Base-by-base conservation (phyloP, 129 eudicot species). In the Centella asiatica region DNA sequence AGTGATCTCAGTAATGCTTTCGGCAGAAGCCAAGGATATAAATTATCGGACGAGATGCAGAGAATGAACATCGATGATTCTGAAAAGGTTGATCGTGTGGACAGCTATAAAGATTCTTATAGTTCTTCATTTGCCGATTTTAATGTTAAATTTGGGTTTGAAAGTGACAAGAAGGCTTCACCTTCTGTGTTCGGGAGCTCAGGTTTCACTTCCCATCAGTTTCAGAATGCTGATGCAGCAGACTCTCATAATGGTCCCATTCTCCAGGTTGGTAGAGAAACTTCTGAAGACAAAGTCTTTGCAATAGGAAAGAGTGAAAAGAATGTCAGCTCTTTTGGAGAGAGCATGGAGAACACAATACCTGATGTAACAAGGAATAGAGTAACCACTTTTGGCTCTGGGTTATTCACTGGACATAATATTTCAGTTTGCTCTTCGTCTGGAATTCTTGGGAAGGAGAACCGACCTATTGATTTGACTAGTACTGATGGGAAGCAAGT, bases 41-140 rank as follows among this genome's bases (percentile, higher is more conserved):
- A 81, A 57, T 60, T 83, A 40, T 59, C 72, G 5, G 73, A 73
- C 45, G 84, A 79, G 61, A 44, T 83, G 75, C 77, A 80, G 82
- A 51, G 64, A 45, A 71, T 84, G 69, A 77, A 66, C 20, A 71
- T 80, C 37, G 63, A 66, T 61, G 76, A 68, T 57, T 69, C 72
- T 47, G 51, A 44, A 53, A 66, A 62, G 44, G 69, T 24, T 46
- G 23, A 14, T 77, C 54, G 23, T 66, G 60, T 26, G 17, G 62
- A 77, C 20, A 69, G 63, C 34, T 18, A 29, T 47, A 64, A 57
- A 58, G 67, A 23, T 33, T 50, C 44, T n/a, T 46, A 22, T 20
- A 36, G 55, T 14, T 65, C 66, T 57, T 65, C 69, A 18, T 50
- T 42, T 70, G 55, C 37, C 32, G 46, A 40, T 59, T 33, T 48